A percentile compares a stretch with the other conserved stretches of the same genome.
Conservation (phyloP, 768 basidiomycete genomes). For the Dacryopinax spathularia region DNA sequence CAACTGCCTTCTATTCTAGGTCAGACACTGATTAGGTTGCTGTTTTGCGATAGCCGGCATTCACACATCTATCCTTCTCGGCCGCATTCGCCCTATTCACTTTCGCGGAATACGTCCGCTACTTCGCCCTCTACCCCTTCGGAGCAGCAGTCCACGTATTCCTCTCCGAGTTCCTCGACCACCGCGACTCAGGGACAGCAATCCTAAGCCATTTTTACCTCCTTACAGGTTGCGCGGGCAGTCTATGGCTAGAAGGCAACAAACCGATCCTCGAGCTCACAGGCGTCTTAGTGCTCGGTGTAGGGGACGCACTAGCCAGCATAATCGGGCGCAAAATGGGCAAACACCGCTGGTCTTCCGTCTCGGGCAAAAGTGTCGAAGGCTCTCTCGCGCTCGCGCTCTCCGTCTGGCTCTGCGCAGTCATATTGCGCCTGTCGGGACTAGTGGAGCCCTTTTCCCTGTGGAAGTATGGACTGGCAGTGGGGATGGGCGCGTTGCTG, state of each 20-base stretch:
- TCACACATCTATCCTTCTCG: constrained; percentile 88
- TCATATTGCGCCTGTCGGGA: constrained; percentile 55
- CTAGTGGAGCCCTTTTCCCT: constrained; percentile 66
- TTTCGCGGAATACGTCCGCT: constrained; percentile 94
- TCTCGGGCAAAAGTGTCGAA: constrained; percentile 77
- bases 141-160: constrained; percentile 88
- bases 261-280: constrained; percentile 52
- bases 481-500: constrained; percentile 52
- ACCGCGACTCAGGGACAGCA: constrained; percentile 87
- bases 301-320: constrained; percentile 85
- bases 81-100: constrained; percentile 89
- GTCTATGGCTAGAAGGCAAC: constrained; percentile 87
- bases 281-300: constrained; percentile 74
- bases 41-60: constrained; percentile 57
- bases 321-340: constrained; percentile 81
- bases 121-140: constrained; percentile 95
- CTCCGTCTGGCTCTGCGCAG: constrained; percentile 56
- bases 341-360: constrained; percentile 66
- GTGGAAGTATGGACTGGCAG: constrained; percentile 50
- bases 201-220: constrained; percentile 97
- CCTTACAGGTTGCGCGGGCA: constrained; percentile 84
- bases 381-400: constrained; percentile 70
- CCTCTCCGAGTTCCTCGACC: constrained; percentile 93
- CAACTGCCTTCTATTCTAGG: constrained; percentile 3
- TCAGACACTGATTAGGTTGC: background rate